phyloP scores from a whole-genome alignment of 164 flowering plant genomes.

The Sextonia rubra region DNA sequence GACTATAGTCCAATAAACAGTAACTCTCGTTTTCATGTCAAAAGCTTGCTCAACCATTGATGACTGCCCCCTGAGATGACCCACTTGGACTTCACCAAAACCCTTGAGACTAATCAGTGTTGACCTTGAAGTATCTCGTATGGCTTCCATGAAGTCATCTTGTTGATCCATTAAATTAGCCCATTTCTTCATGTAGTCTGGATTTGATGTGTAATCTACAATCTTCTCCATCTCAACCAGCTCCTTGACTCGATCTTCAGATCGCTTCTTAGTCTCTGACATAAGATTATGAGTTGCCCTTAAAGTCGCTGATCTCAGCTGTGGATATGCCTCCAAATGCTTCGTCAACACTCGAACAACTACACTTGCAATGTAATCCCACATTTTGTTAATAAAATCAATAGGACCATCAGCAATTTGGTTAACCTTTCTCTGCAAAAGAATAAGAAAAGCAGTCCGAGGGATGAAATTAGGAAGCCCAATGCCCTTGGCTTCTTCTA shows the following conservation, averaged over 20 bases:
- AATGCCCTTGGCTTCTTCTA: slow-evolving; percentile 34
- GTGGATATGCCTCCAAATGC: slow-evolving; percentile 27
- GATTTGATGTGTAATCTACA: slow-evolving; percentile 29
- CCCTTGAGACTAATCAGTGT: slow-evolving; percentile 4
- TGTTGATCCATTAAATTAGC: slow-evolving; percentile 14
- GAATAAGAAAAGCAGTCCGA: slow-evolving; percentile 16
- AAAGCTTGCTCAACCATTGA: slow-evolving; percentile 23
- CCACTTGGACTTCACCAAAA: slow-evolving; percentile 19
- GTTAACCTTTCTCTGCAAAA: slow-evolving; percentile 18
- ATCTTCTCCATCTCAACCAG: slow-evolving; percentile 34
- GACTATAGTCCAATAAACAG: slow-evolving; percentile 33
- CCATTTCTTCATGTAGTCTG: slow-evolving; percentile 23
- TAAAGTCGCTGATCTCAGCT: slow-evolving; percentile 11
- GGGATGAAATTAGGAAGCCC: slow-evolving; percentile 38
- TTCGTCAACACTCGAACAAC: slow-evolving; percentile 15
- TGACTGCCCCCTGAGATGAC: slow-evolving; percentile 14
- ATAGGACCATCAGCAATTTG: slow-evolving; percentile 9
- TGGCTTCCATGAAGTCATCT: slow-evolving; percentile 4
- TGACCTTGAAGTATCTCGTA: neutral
- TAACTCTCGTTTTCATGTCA: slow-evolving; percentile 32
- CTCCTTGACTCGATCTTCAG: slow-evolving; percentile 19
- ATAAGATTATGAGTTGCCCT: slow-evolving; percentile 22
- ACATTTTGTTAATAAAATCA: slow-evolving; percentile 16
- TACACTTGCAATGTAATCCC: slow-evolving; percentile 19
- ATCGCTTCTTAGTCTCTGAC: slow-evolving; percentile 15